Percentiles rank a stretch among this genome's conserved stretches.
Evolutionary conservation across 1,139 yeast species (phyloP).

Genomic region (Magnusiomyces magnusii): DNA sequence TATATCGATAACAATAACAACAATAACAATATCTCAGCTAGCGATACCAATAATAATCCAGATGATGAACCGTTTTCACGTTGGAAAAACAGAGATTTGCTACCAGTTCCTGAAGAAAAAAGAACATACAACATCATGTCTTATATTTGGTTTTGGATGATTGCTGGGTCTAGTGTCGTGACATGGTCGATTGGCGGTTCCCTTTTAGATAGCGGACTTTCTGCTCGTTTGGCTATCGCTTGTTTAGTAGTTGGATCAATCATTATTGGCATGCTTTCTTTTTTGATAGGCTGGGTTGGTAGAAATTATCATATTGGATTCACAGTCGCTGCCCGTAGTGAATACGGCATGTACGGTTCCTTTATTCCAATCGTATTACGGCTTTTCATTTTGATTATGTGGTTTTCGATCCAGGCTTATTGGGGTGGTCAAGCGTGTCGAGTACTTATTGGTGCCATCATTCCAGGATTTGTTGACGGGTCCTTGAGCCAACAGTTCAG

Average conservation of each 20-base stretch:
- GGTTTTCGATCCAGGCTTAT: slow-evolving; percentile 28
- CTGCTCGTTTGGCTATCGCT: slow-evolving; percentile 20
- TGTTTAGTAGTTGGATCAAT: slow-evolving; percentile 23
- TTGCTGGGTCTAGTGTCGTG: slow-evolving; percentile 19
- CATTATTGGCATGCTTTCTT: slow-evolving; percentile 22
- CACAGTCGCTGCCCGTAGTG: slow-evolving; percentile 24
- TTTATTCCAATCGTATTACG: slow-evolving; percentile 26
- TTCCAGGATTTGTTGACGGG: slow-evolving; percentile 23
- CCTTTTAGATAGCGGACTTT: slow-evolving; percentile 17
- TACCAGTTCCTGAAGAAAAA: slow-evolving; percentile 24
- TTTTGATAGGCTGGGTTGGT: slow-evolving; percentile 25
- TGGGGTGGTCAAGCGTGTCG: slow-evolving; percentile 27
- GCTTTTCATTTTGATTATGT: slow-evolving; percentile 25
- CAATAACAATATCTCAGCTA: too few relatives aligned
- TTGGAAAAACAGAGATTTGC: slow-evolving; percentile 18
- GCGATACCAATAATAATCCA: background rate
- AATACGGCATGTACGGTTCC: slow-evolving; percentile 29
- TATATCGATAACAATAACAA: too few relatives aligned
- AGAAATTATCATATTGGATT: slow-evolving; percentile 25
- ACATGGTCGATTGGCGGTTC: slow-evolving; percentile 21
- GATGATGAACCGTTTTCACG: background rate
- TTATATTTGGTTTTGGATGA: slow-evolving; percentile 24
- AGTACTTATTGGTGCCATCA: slow-evolving; percentile 25
- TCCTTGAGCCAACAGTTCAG: slow-evolving; percentile 23
- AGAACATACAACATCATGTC: slow-evolving; percentile 21